Conservation (phyloP, 352 stramenopile genomes). For the Discostella stelligera region DNA sequence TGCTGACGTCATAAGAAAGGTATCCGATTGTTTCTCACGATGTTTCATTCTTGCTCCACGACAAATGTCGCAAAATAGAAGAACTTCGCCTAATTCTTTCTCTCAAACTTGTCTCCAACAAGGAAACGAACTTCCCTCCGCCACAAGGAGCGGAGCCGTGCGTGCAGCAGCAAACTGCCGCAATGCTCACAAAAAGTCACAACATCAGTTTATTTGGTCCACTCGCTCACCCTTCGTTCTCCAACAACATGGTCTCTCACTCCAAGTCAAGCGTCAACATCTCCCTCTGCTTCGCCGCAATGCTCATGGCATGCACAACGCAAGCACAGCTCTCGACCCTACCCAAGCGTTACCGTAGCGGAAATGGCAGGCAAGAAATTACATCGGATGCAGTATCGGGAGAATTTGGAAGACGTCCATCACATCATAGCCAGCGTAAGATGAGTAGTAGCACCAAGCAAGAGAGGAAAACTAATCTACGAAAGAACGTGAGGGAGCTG, state of each 20-base stretch:
- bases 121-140: neutral
- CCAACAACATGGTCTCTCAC: conserved; percentile 28
- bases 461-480: neutral
- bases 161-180: too few species aligned
- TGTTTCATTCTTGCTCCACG: neutral
- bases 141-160: too few species aligned
- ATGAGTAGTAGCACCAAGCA: neutral
- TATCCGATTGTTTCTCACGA: neutral
- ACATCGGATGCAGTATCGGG: neutral
- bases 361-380: neutral
- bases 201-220: too few species aligned
- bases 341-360: conserved; percentile 18
- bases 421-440: neutral
- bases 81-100: neutral
- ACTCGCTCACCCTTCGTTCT: too few species aligned
- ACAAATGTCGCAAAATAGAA: too few species aligned
- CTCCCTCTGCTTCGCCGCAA: conserved; percentile 8
- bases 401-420: conserved; percentile 1
- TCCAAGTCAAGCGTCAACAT: conserved; percentile 15
- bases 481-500: neutral
- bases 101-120: neutral
- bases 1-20: neutral
- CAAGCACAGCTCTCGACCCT: conserved; percentile 13
- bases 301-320: conserved; percentile 11
- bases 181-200: too few species aligned